Conservation (phyloP, 805 yeast species). For the Lipomyces yamanashiensis region DNA sequence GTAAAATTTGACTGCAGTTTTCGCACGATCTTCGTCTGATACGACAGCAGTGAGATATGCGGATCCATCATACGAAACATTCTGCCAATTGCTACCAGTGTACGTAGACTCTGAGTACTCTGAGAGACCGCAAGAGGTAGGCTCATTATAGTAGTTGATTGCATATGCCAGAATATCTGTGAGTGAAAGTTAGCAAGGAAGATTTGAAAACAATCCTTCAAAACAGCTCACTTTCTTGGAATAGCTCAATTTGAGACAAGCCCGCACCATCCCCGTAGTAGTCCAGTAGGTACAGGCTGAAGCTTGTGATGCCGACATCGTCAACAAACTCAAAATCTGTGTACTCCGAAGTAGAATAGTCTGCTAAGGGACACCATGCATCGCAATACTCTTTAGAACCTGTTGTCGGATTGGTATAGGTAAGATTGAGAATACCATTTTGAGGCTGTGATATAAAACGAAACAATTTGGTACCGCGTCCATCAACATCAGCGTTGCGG, state of each 20-base stretch:
- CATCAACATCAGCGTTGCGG: constrained; percentile 56
- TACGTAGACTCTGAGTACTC: constrained; percentile 41
- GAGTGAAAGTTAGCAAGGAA: not conserved
- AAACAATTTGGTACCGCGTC: constrained; percentile 60
- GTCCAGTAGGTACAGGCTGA: constrained; percentile 66
- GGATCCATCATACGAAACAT: constrained; percentile 42
- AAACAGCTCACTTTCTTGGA: constrained; percentile 52
- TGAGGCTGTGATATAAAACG: constrained; percentile 78
- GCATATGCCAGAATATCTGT: constrained; percentile 64
- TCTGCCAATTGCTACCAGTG: constrained; percentile 21
- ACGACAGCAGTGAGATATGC: constrained; percentile 46
- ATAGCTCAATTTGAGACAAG: constrained; percentile 73
- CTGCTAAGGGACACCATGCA: constrained; percentile 81
- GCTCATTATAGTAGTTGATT: constrained; percentile 68
- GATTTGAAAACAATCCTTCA: not conserved
- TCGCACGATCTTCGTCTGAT: constrained; percentile 1
- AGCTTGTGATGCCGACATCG: constrained; percentile 59
- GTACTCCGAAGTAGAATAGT: constrained; percentile 49
- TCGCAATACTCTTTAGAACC: constrained; percentile 70
- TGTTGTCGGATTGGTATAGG: constrained; percentile 77
- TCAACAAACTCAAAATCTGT: constrained; percentile 86
- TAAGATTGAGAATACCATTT: constrained; percentile 87
- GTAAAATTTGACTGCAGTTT: constrained; percentile 46
- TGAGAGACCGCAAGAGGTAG: constrained; percentile 57
- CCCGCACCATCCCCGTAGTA: constrained; percentile 75